Conservation (phyloP, 768 basidiomycete species). For the Tephrocybe sp. region DNA sequence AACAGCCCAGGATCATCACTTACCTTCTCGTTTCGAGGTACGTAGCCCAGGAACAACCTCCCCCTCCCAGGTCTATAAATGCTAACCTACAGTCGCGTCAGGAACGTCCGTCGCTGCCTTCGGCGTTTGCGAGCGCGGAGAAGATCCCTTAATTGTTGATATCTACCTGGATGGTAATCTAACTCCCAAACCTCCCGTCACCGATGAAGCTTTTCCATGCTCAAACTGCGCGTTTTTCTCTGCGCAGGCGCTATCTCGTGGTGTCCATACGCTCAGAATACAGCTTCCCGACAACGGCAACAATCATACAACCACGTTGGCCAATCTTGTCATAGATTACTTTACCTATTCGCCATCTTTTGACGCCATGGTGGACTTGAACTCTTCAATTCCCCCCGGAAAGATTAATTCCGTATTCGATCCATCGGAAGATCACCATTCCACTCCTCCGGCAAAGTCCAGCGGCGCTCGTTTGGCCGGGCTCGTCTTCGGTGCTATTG, state of each 20-base stretch:
- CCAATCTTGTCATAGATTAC: not conserved
- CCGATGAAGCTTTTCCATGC: not conserved
- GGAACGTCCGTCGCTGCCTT: slow-evolving; percentile 1
- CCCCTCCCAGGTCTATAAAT: not conserved
- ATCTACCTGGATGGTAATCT: slow-evolving; percentile 3
- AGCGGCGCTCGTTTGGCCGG: slow-evolving; percentile 8
- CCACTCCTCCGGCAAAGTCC: not conserved
- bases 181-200: not conserved
- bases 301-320: no score
- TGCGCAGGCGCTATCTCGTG: not conserved
- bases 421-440: not conserved
- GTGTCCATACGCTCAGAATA: not conserved
- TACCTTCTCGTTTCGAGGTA: slow-evolving; percentile 6
- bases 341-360: slow-evolving; percentile 1
- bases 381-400: not conserved
- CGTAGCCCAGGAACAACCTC: not conserved
- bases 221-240: not conserved
- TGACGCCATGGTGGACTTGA: not conserved
- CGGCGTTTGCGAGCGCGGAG: not conserved
- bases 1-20: not conserved
- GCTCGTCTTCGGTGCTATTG: slow-evolving; percentile 4
- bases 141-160: not conserved
- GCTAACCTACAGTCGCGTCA: not conserved
- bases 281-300: not conserved
- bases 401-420: not conserved